These are phyloP conservation scores for Moricandia moricandioides DNA, from an alignment of 345 rosid genomes.

Conservation along the genomic window DNA sequence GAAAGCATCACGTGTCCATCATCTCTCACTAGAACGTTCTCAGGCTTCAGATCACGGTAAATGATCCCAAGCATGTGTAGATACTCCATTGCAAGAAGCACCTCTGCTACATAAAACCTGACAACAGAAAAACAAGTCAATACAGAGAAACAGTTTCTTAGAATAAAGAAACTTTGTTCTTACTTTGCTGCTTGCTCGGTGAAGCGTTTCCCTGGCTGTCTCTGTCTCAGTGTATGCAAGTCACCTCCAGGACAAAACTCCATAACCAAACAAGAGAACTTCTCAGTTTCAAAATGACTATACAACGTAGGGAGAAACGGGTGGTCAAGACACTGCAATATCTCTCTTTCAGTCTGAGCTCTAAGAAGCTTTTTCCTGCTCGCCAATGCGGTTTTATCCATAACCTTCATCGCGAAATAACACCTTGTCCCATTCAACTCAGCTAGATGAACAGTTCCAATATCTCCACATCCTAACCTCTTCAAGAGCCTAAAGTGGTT, in stretches of 20 bases:
- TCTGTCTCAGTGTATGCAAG: conserved; percentile 75
- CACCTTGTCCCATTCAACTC: conserved; percentile 66
- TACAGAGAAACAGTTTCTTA: not conserved
- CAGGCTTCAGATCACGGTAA: conserved; percentile 83
- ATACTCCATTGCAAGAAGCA: conserved; percentile 79
- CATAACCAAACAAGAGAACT: conserved; percentile 82
- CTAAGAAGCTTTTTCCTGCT: conserved; percentile 77
- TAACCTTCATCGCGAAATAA: conserved; percentile 76
- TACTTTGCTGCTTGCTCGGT: conserved; percentile 84
- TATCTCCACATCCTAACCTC: conserved; percentile 80
- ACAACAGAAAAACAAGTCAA: conserved; percentile 7
- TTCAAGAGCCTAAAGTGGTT: conserved; percentile 73
- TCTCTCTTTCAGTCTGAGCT: conserved; percentile 84
- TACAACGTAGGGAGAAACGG: conserved; percentile 83
- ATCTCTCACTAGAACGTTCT: conserved; percentile 84
- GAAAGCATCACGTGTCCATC: conserved; percentile 93
- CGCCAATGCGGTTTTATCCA: conserved; percentile 71
- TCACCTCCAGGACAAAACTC: conserved; percentile 90
- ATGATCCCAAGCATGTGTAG: conserved; percentile 87
- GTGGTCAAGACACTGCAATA: conserved; percentile 69
- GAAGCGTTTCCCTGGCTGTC: conserved; percentile 79
- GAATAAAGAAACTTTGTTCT: not conserved
- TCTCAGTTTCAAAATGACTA: conserved; percentile 77
- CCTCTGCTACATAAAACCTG: conserved; percentile 82
- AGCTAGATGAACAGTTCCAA: conserved; percentile 78